Conservation (phyloP, 1,139 yeast genomes). For the Candida sojae region DNA sequence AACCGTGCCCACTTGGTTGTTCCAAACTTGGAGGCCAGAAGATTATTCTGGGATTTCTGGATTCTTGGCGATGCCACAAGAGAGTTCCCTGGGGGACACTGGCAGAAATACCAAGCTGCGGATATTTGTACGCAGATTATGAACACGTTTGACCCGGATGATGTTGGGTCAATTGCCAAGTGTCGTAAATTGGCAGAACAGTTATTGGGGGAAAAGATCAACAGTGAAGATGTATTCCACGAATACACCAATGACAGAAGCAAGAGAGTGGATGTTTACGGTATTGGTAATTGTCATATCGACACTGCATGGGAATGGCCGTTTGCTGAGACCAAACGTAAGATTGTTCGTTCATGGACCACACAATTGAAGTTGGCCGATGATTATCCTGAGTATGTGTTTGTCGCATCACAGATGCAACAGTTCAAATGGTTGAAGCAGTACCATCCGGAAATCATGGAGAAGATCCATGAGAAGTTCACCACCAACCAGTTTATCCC, state of each 20-base stretch:
- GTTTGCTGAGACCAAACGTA: constrained; percentile 90
- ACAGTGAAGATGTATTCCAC: constrained; percentile 63
- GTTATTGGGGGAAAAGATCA: constrained; percentile 64
- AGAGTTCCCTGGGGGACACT: constrained; percentile 69
- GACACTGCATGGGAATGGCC: constrained; percentile 99
- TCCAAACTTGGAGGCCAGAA: constrained; percentile 80
- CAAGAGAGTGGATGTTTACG: constrained; percentile 57
- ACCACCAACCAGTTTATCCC: constrained; percentile 79
- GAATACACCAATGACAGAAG: constrained; percentile 17
- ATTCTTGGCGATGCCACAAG: constrained; percentile 89
- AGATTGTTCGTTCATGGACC: constrained; percentile 93
- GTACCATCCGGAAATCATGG: constrained; percentile 81
- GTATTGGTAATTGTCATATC: constrained; percentile 93
- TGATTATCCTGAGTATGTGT: constrained; percentile 86
- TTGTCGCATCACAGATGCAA: constrained; percentile 95
- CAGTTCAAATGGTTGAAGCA: constrained; percentile 89
- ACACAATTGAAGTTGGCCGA: constrained; percentile 85
- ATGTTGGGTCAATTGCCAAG: constrained; percentile 46
- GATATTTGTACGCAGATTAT: constrained; percentile 76
- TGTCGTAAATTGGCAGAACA: constrained; percentile 70
- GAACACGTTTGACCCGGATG: constrained; percentile 71
- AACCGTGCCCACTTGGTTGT: constrained; percentile 74
- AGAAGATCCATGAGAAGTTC: constrained; percentile 64
- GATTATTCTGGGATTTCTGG: constrained; percentile 80
- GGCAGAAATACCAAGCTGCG: constrained; percentile 86